Evolutionary conservation across 2,329 filamentous ascomycete species (phyloP).

Genomic region (Monosporascus cannonballus): DNA sequence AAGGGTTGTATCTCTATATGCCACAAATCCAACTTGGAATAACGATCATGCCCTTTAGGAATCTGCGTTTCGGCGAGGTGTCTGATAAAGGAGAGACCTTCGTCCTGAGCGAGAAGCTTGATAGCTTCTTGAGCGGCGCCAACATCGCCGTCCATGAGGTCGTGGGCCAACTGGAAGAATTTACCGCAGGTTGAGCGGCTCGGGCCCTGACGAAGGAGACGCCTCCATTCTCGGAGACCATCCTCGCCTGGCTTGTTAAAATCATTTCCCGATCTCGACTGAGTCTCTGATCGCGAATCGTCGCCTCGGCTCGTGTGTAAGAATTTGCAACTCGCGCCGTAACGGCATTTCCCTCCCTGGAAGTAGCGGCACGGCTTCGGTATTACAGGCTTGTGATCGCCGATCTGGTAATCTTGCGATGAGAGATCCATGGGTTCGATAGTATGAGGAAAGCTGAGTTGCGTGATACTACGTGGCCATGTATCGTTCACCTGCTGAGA

Average conservation of each 20-base stretch:
- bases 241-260: slow-evolving; percentile 31
- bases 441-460: too few relatives aligned
- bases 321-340: background rate
- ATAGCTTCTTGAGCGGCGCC: slow-evolving; percentile 24
- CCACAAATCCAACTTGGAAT: slow-evolving; percentile 17
- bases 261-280: background rate
- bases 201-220: slow-evolving; percentile 7
- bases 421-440: too few relatives aligned
- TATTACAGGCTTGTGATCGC: too few relatives aligned
- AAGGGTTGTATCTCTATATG: slow-evolving; percentile 23
- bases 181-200: slow-evolving; percentile 5
- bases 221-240: slow-evolving; percentile 39
- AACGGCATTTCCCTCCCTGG: slow-evolving; percentile 14
- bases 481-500: too few relatives aligned
- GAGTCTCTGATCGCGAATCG: background rate
- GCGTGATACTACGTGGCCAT: too few relatives aligned
- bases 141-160: slow-evolving; percentile 25
- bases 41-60: background rate
- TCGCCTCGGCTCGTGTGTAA: background rate
- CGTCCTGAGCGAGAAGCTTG: slow-evolving; percentile 21
- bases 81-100: slow-evolving; percentile 23
- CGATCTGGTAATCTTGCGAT: too few relatives aligned
- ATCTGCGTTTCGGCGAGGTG: slow-evolving; percentile 18
- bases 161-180: slow-evolving; percentile 24
- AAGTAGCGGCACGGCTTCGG: slow-evolving; percentile 26